phyloP scores from a whole-genome alignment of 345 rosid species.

The Rubroshorea leprosula region DNA sequence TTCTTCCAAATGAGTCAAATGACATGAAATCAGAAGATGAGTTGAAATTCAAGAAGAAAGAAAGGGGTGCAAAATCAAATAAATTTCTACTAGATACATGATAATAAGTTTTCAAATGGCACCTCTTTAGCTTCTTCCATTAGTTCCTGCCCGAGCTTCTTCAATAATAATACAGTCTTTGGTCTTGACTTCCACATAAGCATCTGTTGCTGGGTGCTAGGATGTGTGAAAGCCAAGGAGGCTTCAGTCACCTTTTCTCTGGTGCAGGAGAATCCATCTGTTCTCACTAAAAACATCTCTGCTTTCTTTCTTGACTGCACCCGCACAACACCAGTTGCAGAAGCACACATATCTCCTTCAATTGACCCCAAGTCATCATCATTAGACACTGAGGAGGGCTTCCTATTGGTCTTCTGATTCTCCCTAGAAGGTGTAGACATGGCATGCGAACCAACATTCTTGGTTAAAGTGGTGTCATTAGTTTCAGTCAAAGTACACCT shows the following conservation, averaged over 20 bases:
- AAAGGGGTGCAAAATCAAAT: neutral
- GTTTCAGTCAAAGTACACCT: conserved; percentile 23
- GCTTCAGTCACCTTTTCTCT: conserved; percentile 95
- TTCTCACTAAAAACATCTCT: conserved; percentile 93
- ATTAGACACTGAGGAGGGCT: conserved; percentile 34
- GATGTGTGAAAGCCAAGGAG: conserved; percentile 94
- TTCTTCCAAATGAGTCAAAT: neutral
- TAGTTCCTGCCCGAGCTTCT: conserved; percentile 86
- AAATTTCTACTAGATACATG: neutral
- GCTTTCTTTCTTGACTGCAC: conserved; percentile 96
- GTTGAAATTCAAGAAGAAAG: neutral
- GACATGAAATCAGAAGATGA: neutral
- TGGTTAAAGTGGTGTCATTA: conserved; percentile 24
- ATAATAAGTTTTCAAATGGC: conserved; percentile 3
- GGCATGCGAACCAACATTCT: conserved; percentile 24
- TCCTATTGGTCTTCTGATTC: conserved; percentile 25
- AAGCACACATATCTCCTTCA: conserved; percentile 93
- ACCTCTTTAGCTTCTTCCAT: conserved; percentile 99
- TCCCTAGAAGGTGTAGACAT: conserved; percentile 28
- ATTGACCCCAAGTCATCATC: conserved; percentile 52
- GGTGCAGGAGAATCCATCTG: conserved; percentile 94
- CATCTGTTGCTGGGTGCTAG: conserved; percentile 99
- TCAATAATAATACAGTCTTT: conserved; percentile 76
- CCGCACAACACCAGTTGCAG: conserved; percentile 95
- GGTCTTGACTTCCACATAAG: conserved; percentile 97